Evolutionary conservation across 2,329 filamentous ascomycete genomes (phyloP).

Genomic region (Colletotrichum shisoi): DNA sequence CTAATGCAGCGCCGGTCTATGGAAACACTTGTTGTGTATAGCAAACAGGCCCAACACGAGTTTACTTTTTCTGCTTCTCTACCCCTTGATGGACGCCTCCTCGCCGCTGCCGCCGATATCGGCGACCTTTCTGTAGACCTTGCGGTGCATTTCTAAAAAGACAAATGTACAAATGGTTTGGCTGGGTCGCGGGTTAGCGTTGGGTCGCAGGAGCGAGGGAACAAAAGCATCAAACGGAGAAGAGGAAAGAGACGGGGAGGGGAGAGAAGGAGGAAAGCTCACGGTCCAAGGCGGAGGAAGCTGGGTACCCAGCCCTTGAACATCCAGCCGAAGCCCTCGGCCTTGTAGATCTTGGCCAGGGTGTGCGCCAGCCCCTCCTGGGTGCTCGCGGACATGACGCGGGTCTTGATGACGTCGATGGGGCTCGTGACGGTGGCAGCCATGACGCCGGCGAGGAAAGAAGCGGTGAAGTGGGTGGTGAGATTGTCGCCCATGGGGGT

Average conservation of each 20-base stretch:
- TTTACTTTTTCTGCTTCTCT: neutral
- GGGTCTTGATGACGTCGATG: conserved; percentile 88
- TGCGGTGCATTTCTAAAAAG: conserved; percentile 87
- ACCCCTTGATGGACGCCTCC: conserved; percentile 24
- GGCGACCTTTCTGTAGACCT: conserved; percentile 69
- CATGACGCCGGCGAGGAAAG: conserved; percentile 79
- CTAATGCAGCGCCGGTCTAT: conserved; percentile 32
- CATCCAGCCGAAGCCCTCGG: conserved; percentile 81
- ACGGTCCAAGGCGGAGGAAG: conserved; percentile 71
- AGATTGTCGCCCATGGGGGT: conserved; percentile 74
- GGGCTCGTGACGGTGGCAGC: conserved; percentile 86
- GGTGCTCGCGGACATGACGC: conserved; percentile 76
- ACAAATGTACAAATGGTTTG: conserved; percentile 89
- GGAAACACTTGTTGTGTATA: conserved; percentile 15
- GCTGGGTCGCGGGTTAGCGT: conserved; percentile 46
- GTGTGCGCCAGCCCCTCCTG: conserved; percentile 64
- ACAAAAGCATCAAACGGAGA: neutral
- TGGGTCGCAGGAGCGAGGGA: neutral
- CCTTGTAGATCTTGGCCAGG: conserved; percentile 70
- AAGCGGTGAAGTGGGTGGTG: conserved; percentile 80
- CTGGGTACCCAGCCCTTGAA: conserved; percentile 91
- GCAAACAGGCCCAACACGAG: conserved; percentile 1
- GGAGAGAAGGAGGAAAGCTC: conserved; percentile 47
- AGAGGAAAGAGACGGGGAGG: neutral
- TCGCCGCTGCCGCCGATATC: conserved; percentile 51